phyloP scores from a whole-genome alignment of 768 basidiomycete species.

The Paxillus involutus region DNA sequence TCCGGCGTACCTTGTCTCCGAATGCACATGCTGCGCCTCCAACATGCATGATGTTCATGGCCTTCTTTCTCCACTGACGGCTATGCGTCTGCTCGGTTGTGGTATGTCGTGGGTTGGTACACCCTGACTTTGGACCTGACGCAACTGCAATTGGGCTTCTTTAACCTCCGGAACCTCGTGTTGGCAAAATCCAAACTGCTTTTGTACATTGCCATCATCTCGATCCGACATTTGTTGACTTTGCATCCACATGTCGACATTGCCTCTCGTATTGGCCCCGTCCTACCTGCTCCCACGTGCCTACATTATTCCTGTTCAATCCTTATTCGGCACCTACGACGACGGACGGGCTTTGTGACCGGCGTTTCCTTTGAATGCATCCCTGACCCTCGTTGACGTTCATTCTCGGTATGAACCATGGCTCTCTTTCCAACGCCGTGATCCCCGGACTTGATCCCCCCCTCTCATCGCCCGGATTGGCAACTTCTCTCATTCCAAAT shows the following conservation, averaged over 20 bases:
- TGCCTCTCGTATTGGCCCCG: background rate
- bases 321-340: constrained; percentile 16
- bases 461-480: constrained; percentile 11
- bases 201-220: constrained; percentile 4
- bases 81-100: constrained; percentile 1
- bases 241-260: background rate
- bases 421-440: constrained; percentile 3
- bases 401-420: background rate
- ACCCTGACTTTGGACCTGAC: constrained; percentile 9
- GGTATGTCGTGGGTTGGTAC: background rate
- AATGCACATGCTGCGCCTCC: constrained; percentile 8
- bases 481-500: constrained; percentile 3
- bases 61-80: background rate
- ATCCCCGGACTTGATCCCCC: constrained; percentile 1
- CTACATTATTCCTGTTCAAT: background rate
- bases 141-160: constrained; percentile 23
- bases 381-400: background rate
- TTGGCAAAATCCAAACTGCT: constrained; percentile 3
- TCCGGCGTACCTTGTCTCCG: constrained; percentile 22
- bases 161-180: constrained; percentile 30
- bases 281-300: background rate
- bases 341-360: constrained; percentile 1
- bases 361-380: constrained; percentile 3
- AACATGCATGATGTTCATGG: constrained; percentile 12
- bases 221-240: background rate